These are phyloP conservation scores for Mycena galopus DNA, from an alignment of 768 basidiomycete genomes.

Conservation along the genomic window DNA sequence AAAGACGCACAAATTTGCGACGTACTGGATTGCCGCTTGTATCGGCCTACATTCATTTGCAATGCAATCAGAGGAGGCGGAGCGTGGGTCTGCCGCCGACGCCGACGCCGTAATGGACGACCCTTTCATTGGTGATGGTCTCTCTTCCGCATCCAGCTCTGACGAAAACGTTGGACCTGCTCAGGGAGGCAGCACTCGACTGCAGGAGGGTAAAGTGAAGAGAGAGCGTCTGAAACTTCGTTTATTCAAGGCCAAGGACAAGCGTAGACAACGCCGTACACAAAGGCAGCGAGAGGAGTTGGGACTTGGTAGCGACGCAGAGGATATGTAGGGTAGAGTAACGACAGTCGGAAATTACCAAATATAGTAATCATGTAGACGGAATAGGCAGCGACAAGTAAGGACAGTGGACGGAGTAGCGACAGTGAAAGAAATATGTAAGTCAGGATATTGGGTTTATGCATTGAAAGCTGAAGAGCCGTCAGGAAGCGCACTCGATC, in stretches of 20 bases:
- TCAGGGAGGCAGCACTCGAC: neutral
- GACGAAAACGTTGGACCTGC: neutral
- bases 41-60: slow-evolving; percentile 41
- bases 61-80: slow-evolving; percentile 38
- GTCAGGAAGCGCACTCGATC: too few relatives aligned
- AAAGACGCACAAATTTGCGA: slow-evolving; percentile 3
- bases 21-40: slow-evolving; percentile 44
- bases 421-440: neutral
- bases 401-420: neutral
- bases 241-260: slow-evolving; percentile 1
- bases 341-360: neutral
- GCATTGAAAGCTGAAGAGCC: too few relatives aligned
- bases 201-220: neutral
- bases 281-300: slow-evolving; percentile 2
- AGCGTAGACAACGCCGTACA: neutral
- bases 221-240: neutral
- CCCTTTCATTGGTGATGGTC: slow-evolving; percentile 9
- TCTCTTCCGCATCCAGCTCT: slow-evolving; percentile 7
- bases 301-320: slow-evolving; percentile 8
- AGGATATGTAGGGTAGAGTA: neutral
- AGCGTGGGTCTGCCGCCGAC: slow-evolving; percentile 8
- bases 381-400: neutral
- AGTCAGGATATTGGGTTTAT: neutral
- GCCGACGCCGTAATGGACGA: slow-evolving; percentile 20
- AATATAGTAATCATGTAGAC: neutral